A percentile compares a stretch with the other conserved stretches of the same genome.
phyloP scores from a whole-genome alignment of 495 filamentous ascomycete species.

The Bombardia bombarda region DNA sequence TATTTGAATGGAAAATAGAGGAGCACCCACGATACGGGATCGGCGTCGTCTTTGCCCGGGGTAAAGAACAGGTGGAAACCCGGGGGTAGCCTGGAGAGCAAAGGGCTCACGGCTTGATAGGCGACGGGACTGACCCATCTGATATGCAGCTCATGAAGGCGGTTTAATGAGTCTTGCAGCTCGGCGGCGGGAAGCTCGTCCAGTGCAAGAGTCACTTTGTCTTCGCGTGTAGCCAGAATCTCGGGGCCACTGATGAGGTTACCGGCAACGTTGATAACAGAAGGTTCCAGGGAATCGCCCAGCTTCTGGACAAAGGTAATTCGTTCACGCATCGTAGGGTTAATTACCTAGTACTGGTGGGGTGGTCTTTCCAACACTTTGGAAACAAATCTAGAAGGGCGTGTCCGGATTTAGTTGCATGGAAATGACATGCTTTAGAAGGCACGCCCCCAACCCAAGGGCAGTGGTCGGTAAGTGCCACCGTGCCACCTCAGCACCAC shows the following conservation, averaged over 20 bases:
- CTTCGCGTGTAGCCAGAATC: constrained; percentile 64
- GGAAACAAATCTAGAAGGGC: too few species aligned
- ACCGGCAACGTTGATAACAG: constrained; percentile 45
- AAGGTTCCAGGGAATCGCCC: constrained; percentile 52
- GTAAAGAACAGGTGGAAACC: constrained; percentile 81
- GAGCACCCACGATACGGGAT: constrained; percentile 25
- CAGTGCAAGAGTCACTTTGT: constrained; percentile 64
- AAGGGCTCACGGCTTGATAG: constrained; percentile 57
- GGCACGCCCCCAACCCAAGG: too few species aligned
- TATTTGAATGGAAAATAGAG: too few species aligned
- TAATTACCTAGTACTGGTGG: too few species aligned
- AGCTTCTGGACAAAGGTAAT: constrained; percentile 69
- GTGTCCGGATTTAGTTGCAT: too few species aligned
- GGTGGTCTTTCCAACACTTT: too few species aligned
- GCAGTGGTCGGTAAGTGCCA: too few species aligned
- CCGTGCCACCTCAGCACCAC: too few species aligned
- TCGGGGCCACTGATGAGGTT: constrained; percentile 46
- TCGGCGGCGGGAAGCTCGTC: constrained; percentile 62
- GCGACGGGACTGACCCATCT: constrained; percentile 59
- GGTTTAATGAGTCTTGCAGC: constrained; percentile 54
- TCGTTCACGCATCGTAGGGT: constrained; percentile 64
- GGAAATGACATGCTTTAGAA: too few species aligned
- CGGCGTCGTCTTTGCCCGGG: constrained; percentile 36
- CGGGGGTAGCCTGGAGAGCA: constrained; percentile 63
- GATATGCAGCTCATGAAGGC: constrained; percentile 67